A percentile compares a stretch with the other conserved stretches of the same genome.
phyloP scores from a whole-genome alignment of 352 stramenopile genomes.

The Phytophthora multivora region DNA sequence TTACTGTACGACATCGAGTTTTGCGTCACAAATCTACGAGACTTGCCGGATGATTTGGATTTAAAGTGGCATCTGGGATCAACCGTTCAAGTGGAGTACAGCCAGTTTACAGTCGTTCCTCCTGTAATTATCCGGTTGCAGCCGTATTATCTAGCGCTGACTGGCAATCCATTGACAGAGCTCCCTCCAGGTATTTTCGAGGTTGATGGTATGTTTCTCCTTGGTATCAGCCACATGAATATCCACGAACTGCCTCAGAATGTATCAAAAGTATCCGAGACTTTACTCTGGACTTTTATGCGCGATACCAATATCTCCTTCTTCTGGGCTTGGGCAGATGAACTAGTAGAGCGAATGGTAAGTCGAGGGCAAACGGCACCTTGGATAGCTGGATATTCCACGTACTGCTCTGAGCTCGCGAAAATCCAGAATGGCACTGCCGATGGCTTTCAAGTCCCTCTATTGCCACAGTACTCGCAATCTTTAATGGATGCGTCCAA shows the following conservation, averaged over 20 bases:
- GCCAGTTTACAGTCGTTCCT: conserved; percentile 18
- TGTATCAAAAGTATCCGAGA: conserved; percentile 13
- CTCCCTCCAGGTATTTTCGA: conserved; percentile 28
- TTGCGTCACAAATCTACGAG: conserved; percentile 34
- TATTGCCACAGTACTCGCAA: not conserved
- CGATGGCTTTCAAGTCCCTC: not conserved
- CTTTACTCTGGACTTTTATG: conserved; percentile 4
- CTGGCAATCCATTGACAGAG: conserved; percentile 30
- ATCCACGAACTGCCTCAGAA: conserved; percentile 22
- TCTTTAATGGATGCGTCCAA: not conserved
- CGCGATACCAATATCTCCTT: conserved; percentile 18
- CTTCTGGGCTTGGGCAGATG: conserved; percentile 21
- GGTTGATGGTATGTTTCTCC: conserved; percentile 5
- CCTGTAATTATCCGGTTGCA: conserved; percentile 17
- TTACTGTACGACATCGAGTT: conserved; percentile 42
- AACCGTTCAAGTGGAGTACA: conserved; percentile 28
- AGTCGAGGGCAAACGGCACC: not conserved
- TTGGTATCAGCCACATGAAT: conserved; percentile 28
- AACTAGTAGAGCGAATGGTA: conserved; percentile 11
- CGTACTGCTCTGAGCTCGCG: conserved; percentile 20
- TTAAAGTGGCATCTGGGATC: conserved; percentile 28
- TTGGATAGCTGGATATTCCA: conserved; percentile 13
- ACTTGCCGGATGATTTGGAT: conserved; percentile 35
- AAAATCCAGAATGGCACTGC: not conserved
- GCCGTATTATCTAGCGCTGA: conserved; percentile 30